These are phyloP conservation scores for Filobasidium floriforme DNA, from an alignment of 768 basidiomycete species.

Conservation along the genomic window DNA sequence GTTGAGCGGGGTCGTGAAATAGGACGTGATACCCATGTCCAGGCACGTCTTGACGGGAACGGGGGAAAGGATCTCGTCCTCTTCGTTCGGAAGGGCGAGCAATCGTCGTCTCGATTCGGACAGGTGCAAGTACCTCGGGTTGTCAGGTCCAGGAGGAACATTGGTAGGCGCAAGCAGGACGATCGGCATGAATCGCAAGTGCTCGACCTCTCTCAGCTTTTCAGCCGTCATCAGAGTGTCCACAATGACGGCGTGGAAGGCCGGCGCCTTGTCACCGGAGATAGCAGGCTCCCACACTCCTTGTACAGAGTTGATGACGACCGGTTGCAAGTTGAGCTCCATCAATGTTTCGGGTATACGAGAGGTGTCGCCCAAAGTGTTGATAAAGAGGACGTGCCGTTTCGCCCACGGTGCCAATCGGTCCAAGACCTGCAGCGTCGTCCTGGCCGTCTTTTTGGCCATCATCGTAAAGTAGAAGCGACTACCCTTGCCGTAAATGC, in stretches of 20 bases:
- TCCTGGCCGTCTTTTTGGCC: conserved; percentile 63
- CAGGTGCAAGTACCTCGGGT: conserved; percentile 43
- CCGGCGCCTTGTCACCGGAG: conserved; percentile 59
- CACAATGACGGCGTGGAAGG: conserved; percentile 91
- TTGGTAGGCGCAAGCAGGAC: conserved; percentile 71
- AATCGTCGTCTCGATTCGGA: conserved; percentile 36
- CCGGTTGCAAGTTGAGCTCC: conserved; percentile 70
- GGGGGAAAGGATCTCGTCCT: conserved; percentile 40
- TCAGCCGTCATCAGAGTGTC: conserved; percentile 86
- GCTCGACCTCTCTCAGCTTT: conserved; percentile 80
- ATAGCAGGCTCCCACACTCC: conserved; percentile 55
- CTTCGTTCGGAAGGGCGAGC: conserved; percentile 36
- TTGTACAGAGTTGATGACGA: conserved; percentile 67
- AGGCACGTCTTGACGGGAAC: conserved; percentile 85
- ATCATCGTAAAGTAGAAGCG: conserved; percentile 87
- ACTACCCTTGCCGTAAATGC: conserved; percentile 69
- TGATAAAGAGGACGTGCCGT: conserved; percentile 83
- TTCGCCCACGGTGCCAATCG: conserved; percentile 62
- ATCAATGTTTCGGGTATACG: conserved; percentile 68
- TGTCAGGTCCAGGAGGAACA: conserved; percentile 45
- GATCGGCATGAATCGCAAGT: conserved; percentile 91
- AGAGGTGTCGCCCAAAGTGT: conserved; percentile 68
- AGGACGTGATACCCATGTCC: conserved; percentile 91
- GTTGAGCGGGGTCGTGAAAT: conserved; percentile 82
- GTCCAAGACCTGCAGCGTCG: conserved; percentile 36